These are phyloP conservation scores for Penicillium coprophilum DNA, from an alignment of 495 filamentous ascomycete genomes.

Conservation along the genomic window DNA sequence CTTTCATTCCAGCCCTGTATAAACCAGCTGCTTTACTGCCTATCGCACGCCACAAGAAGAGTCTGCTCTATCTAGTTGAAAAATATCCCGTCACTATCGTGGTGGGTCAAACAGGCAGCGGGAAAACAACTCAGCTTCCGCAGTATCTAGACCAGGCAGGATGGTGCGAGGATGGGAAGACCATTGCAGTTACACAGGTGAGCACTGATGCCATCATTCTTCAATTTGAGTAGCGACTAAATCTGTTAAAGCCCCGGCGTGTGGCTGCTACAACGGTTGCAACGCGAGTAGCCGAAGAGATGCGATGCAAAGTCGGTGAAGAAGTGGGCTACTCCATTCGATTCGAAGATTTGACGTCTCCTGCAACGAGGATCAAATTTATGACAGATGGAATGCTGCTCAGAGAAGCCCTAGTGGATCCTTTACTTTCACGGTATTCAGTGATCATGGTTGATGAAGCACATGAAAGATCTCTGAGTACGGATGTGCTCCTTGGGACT, in stretches of 20 bases:
- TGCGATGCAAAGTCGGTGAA: conserved; percentile 86
- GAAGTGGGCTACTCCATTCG: conserved; percentile 96
- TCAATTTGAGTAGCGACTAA: conserved; percentile 15
- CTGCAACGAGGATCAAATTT: conserved; percentile 88
- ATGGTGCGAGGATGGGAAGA: conserved; percentile 80
- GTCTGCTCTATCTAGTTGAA: conserved; percentile 74
- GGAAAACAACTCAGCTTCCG: conserved; percentile 87
- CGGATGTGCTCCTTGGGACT: conserved; percentile 89
- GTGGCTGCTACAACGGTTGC: conserved; percentile 94
- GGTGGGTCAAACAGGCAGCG: conserved; percentile 86
- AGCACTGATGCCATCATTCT: conserved; percentile 21
- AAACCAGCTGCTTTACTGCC: conserved; percentile 75
- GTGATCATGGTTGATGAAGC: conserved; percentile 99
- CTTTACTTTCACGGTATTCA: conserved; percentile 87
- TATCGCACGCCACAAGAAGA: conserved; percentile 71
- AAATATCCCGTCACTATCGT: conserved; percentile 79
- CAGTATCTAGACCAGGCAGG: conserved; percentile 86
- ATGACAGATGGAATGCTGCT: conserved; percentile 94
- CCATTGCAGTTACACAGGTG: conserved; percentile 91
- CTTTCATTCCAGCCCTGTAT: conserved; percentile 74
- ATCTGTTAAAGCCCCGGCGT: conserved; percentile 67
- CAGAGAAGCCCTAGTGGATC: conserved; percentile 90
- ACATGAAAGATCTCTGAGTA: conserved; percentile 92
- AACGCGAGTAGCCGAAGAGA: conserved; percentile 86
- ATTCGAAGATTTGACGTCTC: conserved; percentile 94